Evolutionary conservation across 768 basidiomycete species (phyloP).

Genomic region (Leucocoprinus sp.): DNA sequence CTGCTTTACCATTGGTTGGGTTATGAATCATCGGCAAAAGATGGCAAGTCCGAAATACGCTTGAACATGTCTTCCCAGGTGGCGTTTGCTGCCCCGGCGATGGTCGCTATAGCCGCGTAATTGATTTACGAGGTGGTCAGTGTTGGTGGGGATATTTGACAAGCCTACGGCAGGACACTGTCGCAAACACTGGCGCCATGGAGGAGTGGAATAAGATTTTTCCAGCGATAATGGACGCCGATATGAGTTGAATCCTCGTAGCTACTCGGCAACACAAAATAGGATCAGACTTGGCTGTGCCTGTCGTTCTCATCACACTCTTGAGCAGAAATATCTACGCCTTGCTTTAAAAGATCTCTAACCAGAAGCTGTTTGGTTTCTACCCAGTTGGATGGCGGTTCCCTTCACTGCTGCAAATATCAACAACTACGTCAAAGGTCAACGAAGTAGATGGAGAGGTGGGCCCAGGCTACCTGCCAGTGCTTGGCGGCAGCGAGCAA

Average conservation of each 20-base stretch:
- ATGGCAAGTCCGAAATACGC: neutral
- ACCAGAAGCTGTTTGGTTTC: neutral
- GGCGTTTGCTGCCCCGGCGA: neutral
- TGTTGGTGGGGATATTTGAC: neutral
- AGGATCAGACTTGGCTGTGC: conserved; percentile 8
- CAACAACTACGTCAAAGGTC: neutral
- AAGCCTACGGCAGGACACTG: neutral
- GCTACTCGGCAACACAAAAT: neutral
- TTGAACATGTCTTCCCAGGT: too few relatives aligned
- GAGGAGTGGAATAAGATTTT: too few relatives aligned
- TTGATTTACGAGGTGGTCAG: too few relatives aligned
- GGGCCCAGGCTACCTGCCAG: conserved; percentile 5
- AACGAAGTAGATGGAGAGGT: conserved; percentile 4
- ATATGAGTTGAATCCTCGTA: neutral
- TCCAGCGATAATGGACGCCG: conserved; percentile 4
- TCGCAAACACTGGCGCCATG: neutral
- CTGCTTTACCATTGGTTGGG: too few relatives aligned
- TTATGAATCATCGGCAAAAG: neutral
- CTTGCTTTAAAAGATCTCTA: neutral
- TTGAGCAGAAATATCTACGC: conserved; percentile 2
- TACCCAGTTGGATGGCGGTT: conserved; percentile 2
- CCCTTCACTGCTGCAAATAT: neutral
- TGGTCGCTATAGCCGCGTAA: neutral
- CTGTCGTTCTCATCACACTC: neutral
- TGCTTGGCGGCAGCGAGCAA: neutral